Evolutionary conservation across 179 eudicot species (phyloP), one percentile per base, ranked within the genome.

Genomic region (Corrigiola litoralis): DNA sequence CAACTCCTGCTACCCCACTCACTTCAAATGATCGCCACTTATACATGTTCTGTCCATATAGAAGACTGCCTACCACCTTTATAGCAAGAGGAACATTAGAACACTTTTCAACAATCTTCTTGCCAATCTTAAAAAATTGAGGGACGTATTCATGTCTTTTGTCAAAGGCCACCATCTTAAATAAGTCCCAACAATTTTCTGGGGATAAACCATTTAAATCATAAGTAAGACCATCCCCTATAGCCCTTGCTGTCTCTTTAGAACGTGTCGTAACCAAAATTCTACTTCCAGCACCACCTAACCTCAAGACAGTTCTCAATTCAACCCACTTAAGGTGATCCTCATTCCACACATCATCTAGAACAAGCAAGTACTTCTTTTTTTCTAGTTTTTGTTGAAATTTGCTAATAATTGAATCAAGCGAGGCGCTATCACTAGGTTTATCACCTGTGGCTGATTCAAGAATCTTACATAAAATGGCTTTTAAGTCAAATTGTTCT

Each of bases 331-430:
- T 20, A 36, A 20, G 2, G 1, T 32, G 57, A 34, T 33, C n/a
- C 37, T 63, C 68, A 23, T 31, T 48, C 68, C 68, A 63, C 6
- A 63, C 32, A 63, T 63, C 68, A 33, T 63, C 68, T 28, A 63
- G 32, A 33, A 49, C 56, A 63, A 63, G 44, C 5, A 48, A 29
- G 21, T 4, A 28, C 59, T 32, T 54, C 29, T 49, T 63, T 12
- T 58, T 58, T 33, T n/a, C 45, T 3, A 63, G 21, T 23, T 63
- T 6, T 20, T 20, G 4, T 31, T 13, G 58, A 20, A 63, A 27
- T 21, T 33, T 45, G 8, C 28, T 10, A 2, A 48, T 45, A 14
- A 63, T 10, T 4, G 20, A 45, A 23, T 66, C 61, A 25, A 51
- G 4, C 23, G 54, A 21, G 3, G 27, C 11, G 13, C 44, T 10